Evolutionary conservation across 2,329 filamentous ascomycete species (phyloP), one percentile per base, ranked within the genome.

Genomic region (Ophiosphaerella narmari): DNA sequence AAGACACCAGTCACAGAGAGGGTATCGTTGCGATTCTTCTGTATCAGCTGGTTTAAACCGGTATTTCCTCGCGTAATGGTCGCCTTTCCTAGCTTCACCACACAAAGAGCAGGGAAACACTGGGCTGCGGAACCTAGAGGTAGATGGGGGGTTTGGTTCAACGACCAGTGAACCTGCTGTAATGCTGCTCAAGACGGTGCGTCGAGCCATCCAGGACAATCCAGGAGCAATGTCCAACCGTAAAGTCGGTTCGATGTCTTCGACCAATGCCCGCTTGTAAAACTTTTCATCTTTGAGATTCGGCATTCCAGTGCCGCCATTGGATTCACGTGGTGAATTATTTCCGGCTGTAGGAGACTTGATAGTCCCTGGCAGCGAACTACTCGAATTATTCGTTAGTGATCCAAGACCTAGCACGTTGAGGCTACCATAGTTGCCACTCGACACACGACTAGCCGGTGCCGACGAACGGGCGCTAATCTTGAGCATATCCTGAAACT

Each of bases 201-300:
- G 86, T 39, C 93, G 88, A 41, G 90, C 91, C 39, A 99, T 82
- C 91, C 94, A 99, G 0, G 91, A 97, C 24, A 99, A 83, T 0
- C 92, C 90, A 0, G 94, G 94, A 0, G 94, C 92, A 2, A 86
- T 82, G 71, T 99, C 94, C 3, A 99, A 82, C 36, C 94, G 86
- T 8, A 99, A 78, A 0, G 94, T 96, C 0, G 94, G 94, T 69
- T 99, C 94, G 48, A 99, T 90, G 67, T 99, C 94, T 72, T 99
- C 94, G 16, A 85, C 82, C 23, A 97, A 75, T 5, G 86, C 87
- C 39, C 94, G 86, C 77, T 97, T 97, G 77, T 93, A 99, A 69
- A 97, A 99, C 58, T 89, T 90, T 24, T 89, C 90, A 48, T 97
- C 94, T 67, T 94, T 96, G 35, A 99, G 77, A 4, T 86, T 85